Percentiles rank a stretch among this genome's conserved stretches.
Conservation (phyloP, 345 rosid genomes). For the Clarkia xantiana region DNA sequence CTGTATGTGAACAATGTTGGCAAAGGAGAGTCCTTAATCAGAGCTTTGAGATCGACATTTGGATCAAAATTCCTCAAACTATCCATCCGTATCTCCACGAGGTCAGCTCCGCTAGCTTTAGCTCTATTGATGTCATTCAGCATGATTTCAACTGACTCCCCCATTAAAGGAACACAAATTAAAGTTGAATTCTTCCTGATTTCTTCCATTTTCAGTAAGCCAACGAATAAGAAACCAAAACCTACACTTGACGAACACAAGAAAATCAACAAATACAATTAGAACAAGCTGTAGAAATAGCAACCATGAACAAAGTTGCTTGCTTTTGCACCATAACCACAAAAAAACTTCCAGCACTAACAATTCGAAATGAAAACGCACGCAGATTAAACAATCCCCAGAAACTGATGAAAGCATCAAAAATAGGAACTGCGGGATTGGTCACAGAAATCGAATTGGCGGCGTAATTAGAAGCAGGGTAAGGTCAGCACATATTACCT, state of each 20-base stretch:
- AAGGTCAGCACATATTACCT: too few species aligned
- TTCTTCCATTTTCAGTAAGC: constrained; percentile 15
- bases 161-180: constrained; percentile 75
- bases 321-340: background rate
- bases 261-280: background rate
- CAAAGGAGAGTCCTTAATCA: constrained; percentile 44
- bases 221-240: constrained; percentile 30
- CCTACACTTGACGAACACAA: background rate
- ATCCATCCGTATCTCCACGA: constrained; percentile 81
- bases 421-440: too few species aligned
- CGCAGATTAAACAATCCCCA: too few species aligned
- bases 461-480: too few species aligned
- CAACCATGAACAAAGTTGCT: background rate
- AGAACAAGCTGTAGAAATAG: background rate
- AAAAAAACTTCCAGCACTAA: too few species aligned
- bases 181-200: constrained; percentile 41
- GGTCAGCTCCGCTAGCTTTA: constrained; percentile 55
- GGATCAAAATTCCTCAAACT: constrained; percentile 38
- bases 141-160: constrained; percentile 49
- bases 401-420: too few species aligned
- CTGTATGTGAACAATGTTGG: constrained; percentile 88
- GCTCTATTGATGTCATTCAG: constrained; percentile 32
- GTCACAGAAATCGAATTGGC: too few species aligned
- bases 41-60: constrained; percentile 23
- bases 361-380: too few species aligned